A percentile compares a stretch with the other conserved stretches of the same genome.
Evolutionary conservation across 805 yeast genomes (phyloP).

Genomic region (Cyberlindnera sargentensis): DNA sequence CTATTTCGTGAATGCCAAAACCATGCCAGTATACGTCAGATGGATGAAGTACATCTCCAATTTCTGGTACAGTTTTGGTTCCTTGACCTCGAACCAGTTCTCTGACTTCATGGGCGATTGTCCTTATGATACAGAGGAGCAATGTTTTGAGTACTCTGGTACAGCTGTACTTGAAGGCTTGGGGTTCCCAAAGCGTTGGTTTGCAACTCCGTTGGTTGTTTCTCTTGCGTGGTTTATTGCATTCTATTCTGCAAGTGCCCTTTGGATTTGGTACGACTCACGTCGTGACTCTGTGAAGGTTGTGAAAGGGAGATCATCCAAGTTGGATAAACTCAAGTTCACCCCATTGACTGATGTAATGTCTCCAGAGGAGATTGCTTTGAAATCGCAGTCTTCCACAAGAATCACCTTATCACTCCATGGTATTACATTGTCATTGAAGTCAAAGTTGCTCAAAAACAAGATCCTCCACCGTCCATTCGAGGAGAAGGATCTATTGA

Average conservation of each 20-base stretch:
- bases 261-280: conserved; percentile 38
- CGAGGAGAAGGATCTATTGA: conserved; percentile 13
- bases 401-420: conserved; percentile 5
- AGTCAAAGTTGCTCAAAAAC: conserved; percentile 6
- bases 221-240: conserved; percentile 53
- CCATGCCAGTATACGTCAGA: conserved; percentile 78
- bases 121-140: conserved; percentile 42
- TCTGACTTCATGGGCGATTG: conserved; percentile 59
- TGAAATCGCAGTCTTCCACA: neutral
- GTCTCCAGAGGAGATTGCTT: neutral
- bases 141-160: conserved; percentile 50
- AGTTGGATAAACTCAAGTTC: neutral
- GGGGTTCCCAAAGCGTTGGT: conserved; percentile 64
- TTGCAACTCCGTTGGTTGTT: conserved; percentile 54
- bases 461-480: conserved; percentile 3
- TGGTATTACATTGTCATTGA: conserved; percentile 7
- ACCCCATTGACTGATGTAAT: no score
- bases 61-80: conserved; percentile 76
- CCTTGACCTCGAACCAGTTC: conserved; percentile 56
- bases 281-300: conserved; percentile 18
- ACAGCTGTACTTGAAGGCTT: conserved; percentile 42
- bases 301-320: conserved; percentile 13
- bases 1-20: conserved; percentile 62
- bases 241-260: conserved; percentile 41
- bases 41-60: conserved; percentile 77